Conservation (phyloP, 1,284 basidiomycete genomes). For the Pyrrhoderma noxium region DNA sequence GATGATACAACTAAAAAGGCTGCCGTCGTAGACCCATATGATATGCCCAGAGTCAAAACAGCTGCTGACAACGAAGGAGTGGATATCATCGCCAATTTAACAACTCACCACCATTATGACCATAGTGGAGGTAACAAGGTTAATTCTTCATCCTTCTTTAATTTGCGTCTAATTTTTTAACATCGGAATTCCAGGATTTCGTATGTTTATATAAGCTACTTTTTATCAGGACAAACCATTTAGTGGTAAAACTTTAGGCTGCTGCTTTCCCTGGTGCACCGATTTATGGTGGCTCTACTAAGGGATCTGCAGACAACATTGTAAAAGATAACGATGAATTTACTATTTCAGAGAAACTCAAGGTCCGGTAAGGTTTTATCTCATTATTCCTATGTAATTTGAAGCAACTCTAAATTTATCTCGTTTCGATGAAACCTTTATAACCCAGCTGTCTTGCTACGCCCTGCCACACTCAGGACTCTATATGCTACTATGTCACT, state of each 20-base stretch:
- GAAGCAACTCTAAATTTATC: neutral
- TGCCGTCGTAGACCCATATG: conserved; percentile 78
- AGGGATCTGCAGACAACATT: conserved; percentile 62
- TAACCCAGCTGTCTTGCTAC: conserved; percentile 54
- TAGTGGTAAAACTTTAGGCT: conserved; percentile 25
- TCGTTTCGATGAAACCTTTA: neutral
- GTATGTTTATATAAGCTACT: conserved; percentile 1
- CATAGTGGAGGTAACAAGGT: conserved; percentile 82
- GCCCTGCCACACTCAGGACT: conserved; percentile 96
- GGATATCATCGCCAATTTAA: conserved; percentile 68
- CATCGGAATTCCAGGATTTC: conserved; percentile 7
- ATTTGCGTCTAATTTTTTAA: conserved; percentile 10
- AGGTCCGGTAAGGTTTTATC: conserved; percentile 49
- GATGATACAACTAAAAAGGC: conserved; percentile 66
- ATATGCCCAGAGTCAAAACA: conserved; percentile 66
- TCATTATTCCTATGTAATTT: neutral
- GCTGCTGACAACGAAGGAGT: conserved; percentile 65
- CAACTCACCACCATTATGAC: conserved; percentile 87
- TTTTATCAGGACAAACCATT: neutral
- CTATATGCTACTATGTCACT: conserved; percentile 84
- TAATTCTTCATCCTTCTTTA: conserved; percentile 26
- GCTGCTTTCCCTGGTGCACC: conserved; percentile 55
- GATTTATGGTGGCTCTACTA: conserved; percentile 80
- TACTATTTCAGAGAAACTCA: conserved; percentile 60
- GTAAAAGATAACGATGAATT: conserved; percentile 79